These are phyloP conservation scores for Pseudopithomyces maydicus DNA, from an alignment of 2,329 filamentous ascomycete species.

Conservation along the genomic window DNA sequence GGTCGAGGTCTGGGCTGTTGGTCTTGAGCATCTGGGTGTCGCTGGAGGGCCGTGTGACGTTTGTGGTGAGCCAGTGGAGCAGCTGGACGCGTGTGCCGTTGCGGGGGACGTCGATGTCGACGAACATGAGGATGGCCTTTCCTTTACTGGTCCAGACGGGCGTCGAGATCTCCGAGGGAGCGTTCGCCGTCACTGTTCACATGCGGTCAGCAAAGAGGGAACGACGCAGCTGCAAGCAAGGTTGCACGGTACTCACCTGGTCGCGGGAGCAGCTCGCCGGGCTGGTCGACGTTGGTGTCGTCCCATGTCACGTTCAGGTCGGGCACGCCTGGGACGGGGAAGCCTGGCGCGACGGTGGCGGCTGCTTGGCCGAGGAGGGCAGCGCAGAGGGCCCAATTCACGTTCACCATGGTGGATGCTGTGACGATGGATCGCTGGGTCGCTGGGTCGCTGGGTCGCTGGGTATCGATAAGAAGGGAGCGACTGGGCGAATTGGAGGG, in stretches of 20 bases:
- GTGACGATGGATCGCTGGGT: too few species aligned
- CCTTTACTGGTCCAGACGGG: constrained; percentile 18
- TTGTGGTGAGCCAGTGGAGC: constrained; percentile 39
- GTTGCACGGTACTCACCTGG: constrained; percentile 25
- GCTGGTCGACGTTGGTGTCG: constrained; percentile 37
- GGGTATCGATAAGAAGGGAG: constrained; percentile 1
- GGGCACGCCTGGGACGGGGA: constrained; percentile 24
- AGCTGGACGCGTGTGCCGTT: constrained; percentile 37
- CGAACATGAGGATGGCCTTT: constrained; percentile 33
- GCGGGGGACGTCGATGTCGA: constrained; percentile 39
- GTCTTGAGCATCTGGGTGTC: constrained; percentile 16
- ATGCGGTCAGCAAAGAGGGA: too few species aligned
- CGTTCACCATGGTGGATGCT: constrained; percentile 2
- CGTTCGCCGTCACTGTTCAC: constrained; percentile 28
- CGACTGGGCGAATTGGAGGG: not conserved
- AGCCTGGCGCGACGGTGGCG: constrained; percentile 36
- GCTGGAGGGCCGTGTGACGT: constrained; percentile 23
- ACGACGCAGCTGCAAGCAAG: too few species aligned
- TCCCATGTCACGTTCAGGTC: constrained; percentile 35
- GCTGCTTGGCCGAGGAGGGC: constrained; percentile 13
- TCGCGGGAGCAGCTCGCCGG: constrained; percentile 39
- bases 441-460: too few species aligned
- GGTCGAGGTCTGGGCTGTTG: constrained; percentile 10
- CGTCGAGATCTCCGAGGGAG: constrained; percentile 26
- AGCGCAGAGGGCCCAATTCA: not conserved